Base-by-base conservation (phyloP, 1,139 yeast species). In the Zygosaccharomyces sapae region DNA sequence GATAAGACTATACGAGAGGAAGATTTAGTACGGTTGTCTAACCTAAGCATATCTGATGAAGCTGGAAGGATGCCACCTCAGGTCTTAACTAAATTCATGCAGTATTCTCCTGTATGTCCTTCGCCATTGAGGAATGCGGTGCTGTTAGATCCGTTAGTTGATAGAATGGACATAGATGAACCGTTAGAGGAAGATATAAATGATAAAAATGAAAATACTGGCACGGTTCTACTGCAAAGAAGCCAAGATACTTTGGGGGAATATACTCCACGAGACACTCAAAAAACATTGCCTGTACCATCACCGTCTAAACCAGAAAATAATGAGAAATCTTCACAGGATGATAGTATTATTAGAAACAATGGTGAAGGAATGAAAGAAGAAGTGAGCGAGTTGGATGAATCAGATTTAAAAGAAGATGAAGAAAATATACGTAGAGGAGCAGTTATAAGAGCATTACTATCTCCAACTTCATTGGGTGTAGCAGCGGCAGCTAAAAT, bases 391-490 rank as follows among this genome's bases (percentile, higher is more conserved):
- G 45, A 44, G 9, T n/a, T 19, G 30, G 29, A 38, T 35, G 44
- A 43, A 10, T 35, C 29, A 37, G 13, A 30, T n/a, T 37, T 24
- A 10, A 24, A 19, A 25, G 48, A 45, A 6, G 42, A 34, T 18
- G 27, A 13, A n/a, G 45, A 47, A 6, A 27, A 33, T 12, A 38
- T 46, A n/a, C 48, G 43, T 19, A 49, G 50, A 31, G 49, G 37
- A 7, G 50, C 56, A 9, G 52, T 55, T 3, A 52, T 56, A n/a
- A 55, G 50, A 38, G 58, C 59, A 7, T 41, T 57, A 25, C 33
- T 57, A 19, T 57, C 61, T 2, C 61, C 61, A 4, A 57, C 61
- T 2, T 52, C 55, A 16, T 45, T 57, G 29, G 61, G 61, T 10
- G 55, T 57, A 20, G 59, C 61, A 2, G 55, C 56, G 4, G 61